Conservation (phyloP, 73 alveolate genomes). For the Strombidium stylifer region DNA sequence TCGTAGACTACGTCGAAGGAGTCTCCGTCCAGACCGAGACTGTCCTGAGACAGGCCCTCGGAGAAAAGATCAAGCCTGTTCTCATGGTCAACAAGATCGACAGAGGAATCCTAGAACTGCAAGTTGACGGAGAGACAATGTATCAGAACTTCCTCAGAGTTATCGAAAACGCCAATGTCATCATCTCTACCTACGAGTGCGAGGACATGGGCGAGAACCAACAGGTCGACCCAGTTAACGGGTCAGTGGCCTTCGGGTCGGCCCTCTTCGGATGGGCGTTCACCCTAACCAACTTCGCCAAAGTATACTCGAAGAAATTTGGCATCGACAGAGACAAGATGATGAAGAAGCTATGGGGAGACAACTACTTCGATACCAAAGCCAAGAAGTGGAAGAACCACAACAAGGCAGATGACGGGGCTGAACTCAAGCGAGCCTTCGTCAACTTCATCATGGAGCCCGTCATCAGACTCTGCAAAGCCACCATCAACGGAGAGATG, state of each 20-base stretch:
- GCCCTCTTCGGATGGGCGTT: conserved; percentile 99
- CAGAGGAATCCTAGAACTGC: conserved; percentile 92
- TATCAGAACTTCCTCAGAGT: conserved; percentile 87
- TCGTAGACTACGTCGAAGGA: conserved; percentile 98
- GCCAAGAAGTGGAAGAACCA: conserved; percentile 95
- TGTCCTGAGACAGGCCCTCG: conserved; percentile 96
- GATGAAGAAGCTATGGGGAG: conserved; percentile 98
- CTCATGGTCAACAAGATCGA: conserved; percentile 97
- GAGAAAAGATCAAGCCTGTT: conserved; percentile 97
- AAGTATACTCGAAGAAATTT: conserved; percentile 91
- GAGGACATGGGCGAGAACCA: conserved; percentile 62
- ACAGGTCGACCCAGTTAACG: conserved; percentile 88
- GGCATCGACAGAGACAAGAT: conserved; percentile 88
- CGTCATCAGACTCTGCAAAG: conserved; percentile 85
- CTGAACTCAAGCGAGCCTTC: conserved; percentile 90
- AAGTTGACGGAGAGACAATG: conserved; percentile 91
- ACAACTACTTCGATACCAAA: conserved; percentile 96
- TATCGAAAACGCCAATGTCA: conserved; percentile 96
- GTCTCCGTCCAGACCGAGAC: conserved; percentile 98
- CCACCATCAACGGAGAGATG: conserved; percentile 86
- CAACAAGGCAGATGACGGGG: conserved; percentile 80
- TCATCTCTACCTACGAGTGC: conserved; percentile 55
- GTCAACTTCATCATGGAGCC: conserved; percentile 96
- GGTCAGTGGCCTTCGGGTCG: conserved; percentile 98
- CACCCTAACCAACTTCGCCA: conserved; percentile 97